Percentiles rank a stretch among this genome's conserved stretches.
Conservation (phyloP, 2,329 filamentous ascomycete genomes). For the Fusarium sp. region DNA sequence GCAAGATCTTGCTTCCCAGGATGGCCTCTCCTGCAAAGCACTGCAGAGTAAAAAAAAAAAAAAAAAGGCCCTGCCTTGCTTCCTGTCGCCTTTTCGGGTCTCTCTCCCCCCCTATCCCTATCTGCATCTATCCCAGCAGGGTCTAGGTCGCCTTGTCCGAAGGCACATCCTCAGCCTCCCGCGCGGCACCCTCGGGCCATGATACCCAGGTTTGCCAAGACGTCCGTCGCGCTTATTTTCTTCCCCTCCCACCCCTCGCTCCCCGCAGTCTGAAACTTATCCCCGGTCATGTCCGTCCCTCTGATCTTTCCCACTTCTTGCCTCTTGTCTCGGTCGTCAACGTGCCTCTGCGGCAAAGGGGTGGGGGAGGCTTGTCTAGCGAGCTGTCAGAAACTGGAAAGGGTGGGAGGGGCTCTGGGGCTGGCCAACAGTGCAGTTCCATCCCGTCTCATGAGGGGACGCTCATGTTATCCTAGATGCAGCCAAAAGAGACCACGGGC, state of each 20-base stretch:
- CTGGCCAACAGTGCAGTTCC: neutral
- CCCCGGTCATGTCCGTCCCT: constrained; percentile 19
- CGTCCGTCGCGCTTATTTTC: constrained; percentile 24
- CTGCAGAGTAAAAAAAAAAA: neutral
- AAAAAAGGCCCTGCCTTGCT: neutral
- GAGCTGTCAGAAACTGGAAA: constrained; percentile 33
- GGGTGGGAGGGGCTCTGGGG: constrained; percentile 10
- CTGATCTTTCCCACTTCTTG: constrained; percentile 17
- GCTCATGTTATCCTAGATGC: constrained; percentile 16
- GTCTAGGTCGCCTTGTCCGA: neutral
- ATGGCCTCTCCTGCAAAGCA: neutral
- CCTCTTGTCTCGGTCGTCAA: constrained; percentile 27
- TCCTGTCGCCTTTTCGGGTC: neutral
- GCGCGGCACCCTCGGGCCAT: constrained; percentile 7
- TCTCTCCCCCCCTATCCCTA: neutral
- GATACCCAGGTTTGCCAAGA: neutral
- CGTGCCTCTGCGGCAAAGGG: neutral
- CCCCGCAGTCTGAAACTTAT: constrained; percentile 27
- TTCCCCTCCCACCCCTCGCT: neutral
- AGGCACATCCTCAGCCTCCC: constrained; percentile 14
- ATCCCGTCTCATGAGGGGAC: constrained; percentile 7
- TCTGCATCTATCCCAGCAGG: neutral
- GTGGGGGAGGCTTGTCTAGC: constrained; percentile 17
- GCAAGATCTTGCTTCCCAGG: constrained; percentile 16
- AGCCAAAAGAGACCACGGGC: constrained; percentile 12